Evolutionary conservation across 345 rosid genomes (phyloP).

Genomic region (Mangifera indica): DNA sequence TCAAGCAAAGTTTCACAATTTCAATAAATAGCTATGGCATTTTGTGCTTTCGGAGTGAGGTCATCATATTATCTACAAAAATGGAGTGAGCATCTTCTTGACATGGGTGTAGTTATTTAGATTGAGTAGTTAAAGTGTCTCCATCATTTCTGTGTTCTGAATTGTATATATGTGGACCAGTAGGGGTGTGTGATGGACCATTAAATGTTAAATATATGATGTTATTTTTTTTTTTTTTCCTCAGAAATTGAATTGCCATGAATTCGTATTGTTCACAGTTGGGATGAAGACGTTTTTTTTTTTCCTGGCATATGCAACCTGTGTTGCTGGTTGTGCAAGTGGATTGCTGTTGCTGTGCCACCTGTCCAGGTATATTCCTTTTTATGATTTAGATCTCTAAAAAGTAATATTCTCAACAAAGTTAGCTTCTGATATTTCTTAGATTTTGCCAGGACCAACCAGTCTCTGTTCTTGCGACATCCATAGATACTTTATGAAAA

Average conservation of each 20-base stretch:
- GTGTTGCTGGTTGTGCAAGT: neutral
- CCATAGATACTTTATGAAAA: no score
- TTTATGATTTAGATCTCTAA: neutral
- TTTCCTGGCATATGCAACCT: neutral
- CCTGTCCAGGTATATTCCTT: neutral
- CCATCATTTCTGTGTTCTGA: conserved; percentile 8
- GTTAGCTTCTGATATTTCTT: neutral
- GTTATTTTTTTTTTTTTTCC: no score
- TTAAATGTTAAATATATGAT: neutral
- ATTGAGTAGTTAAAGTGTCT: conserved; percentile 16
- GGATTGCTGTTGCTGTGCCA: neutral
- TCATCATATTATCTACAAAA: conserved; percentile 2
- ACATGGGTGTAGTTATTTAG: neutral
- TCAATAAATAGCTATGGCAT: neutral
- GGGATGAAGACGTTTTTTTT: neutral
- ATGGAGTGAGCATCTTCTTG: neutral
- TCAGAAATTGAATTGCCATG: neutral
- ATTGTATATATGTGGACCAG: conserved; percentile 21
- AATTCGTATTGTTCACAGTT: neutral
- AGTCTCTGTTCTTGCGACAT: neutral
- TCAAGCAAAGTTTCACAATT: neutral
- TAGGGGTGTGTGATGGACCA: conserved; percentile 15
- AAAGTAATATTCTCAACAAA: neutral
- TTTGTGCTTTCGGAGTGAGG: conserved; percentile 1
- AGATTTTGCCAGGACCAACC: neutral